Evolutionary conservation across 2,329 filamentous ascomycete genomes (phyloP), one percentile per base, ranked within the genome.

Genomic region (Akanthomyces muscarius): DNA sequence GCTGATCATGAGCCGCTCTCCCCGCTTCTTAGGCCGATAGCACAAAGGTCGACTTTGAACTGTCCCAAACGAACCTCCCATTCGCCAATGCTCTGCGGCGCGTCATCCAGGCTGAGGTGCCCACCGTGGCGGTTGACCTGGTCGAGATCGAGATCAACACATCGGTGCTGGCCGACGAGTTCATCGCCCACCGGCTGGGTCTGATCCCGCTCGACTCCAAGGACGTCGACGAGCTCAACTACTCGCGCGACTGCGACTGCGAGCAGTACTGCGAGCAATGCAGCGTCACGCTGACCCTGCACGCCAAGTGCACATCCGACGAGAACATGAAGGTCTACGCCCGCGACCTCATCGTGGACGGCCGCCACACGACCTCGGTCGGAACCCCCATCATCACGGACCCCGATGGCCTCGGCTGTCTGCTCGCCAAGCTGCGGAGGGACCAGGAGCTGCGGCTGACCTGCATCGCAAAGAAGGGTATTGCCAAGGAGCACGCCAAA

Each of bases 401-500:
- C 73, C 85, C 89, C 0, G 90, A 94, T 57, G 88, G 88, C 13
- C 86, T 90, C 63, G 95, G 95, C 1, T 86, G 89, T 51, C 82
- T 98, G 69, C 94, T 99, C 68, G 91, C 90, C 71, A 98, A 98
- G 81, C 80, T 99, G 72, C 85, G 94, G 64, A 89, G 89, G 72
- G 92, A 90, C 2, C 95, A 99, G 78, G 92, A 97, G 76, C 80
- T 99, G 65, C 89, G 92, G 74, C 86, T 99, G 72, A 90, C 86
- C 65, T 98, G 94, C 73, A 90, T 97, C 68, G 95, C 94, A 57
- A 97, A 97, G 83, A 98, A 98, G 83, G 95, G 95, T 1, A 98
- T 98, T 67, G 93, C 94, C 44, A 99, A 99, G 81, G 95, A 99
- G 76, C 95, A 99, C 77, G 91, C 95, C 11, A 99, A 99, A 77